Base-by-base conservation (phyloP, 2,329 filamentous ascomycete species). In the Trichophyton rubrum region DNA sequence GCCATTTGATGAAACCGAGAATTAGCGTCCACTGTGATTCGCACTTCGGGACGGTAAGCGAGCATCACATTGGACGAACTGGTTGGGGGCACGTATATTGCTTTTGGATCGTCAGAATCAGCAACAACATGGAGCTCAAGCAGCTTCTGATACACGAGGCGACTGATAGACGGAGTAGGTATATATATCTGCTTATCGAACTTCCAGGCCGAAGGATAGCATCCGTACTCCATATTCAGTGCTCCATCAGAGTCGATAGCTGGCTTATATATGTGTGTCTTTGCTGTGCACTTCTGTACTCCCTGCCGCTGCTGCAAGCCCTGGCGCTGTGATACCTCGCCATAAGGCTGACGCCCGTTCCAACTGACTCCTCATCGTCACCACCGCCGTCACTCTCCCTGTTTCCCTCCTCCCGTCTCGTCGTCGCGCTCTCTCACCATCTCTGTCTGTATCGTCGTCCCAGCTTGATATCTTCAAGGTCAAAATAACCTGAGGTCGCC, bases 51-150 rank as follows among this genome's bases (percentile, higher is more conserved):
- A 55, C 27, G 27, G 15, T 35, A 55, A 55, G 51, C 51, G 51
- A 55, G n/a, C 51, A 33, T 55, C 51, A 20, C 51, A 55, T 55
- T 55, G 51, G 51, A 55, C 51, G 51, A 55, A 35, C 30, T 55
- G 24, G 30, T 35, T 55, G 22, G 51, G 22, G 51, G 24, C 51
- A 33, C 15, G 13, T 55, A 55, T 35, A 55, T 55, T 55, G 51
- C 51, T 55, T 55, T 55, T 55, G 2, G 45, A 51, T 51, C 45
- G 45, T 51, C 45, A 9, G 24, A 9, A 43, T 43, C 40, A 27
- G 47, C 45, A 13, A 30, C 22, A 9, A 55, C 51, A 55, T 30
- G 51, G 51, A 55, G 51, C 51, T 55, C 51, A 20, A 55, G 51
- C 45, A 24, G 45, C 40, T 47, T 47, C 45, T 51, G 45, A 24